Conservation (phyloP, 1,139 yeast genomes). For the Pichia sp. region DNA sequence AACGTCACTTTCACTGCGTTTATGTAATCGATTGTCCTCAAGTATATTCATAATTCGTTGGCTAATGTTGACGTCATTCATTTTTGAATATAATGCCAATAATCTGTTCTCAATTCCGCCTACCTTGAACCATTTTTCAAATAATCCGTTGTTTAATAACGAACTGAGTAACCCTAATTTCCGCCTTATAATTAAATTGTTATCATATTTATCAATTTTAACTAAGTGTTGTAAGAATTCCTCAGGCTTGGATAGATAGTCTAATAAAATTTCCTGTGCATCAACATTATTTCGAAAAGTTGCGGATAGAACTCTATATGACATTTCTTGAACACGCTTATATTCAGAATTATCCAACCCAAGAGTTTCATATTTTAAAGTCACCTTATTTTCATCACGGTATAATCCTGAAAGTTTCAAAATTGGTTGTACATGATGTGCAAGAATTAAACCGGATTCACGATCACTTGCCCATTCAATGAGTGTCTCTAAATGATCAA, state of each 20-base stretch:
- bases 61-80: slow-evolving; percentile 28
- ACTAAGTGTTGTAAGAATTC: slow-evolving; percentile 18
- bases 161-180: slow-evolving; percentile 26
- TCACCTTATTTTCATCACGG: slow-evolving; percentile 6
- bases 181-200: slow-evolving; percentile 17
- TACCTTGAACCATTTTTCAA: slow-evolving; percentile 12
- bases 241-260: slow-evolving; percentile 15
- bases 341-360: slow-evolving; percentile 13
- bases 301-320: slow-evolving; percentile 48
- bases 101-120: slow-evolving; percentile 15
- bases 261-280: slow-evolving; percentile 37
- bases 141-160: slow-evolving; percentile 17
- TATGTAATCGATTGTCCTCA: slow-evolving; percentile 31
- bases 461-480: slow-evolving; percentile 60
- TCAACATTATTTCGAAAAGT: slow-evolving; percentile 67
- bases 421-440: slow-evolving; percentile 23
- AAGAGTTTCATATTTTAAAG: neutral
- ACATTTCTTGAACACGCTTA: slow-evolving; percentile 36
- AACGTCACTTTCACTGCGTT: neutral
- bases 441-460: slow-evolving; percentile 49
- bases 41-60: slow-evolving; percentile 37
- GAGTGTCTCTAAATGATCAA: slow-evolving; percentile 40
- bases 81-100: slow-evolving; percentile 15
- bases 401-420: slow-evolving; percentile 24
- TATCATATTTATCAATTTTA: neutral